phyloP scores from a whole-genome alignment of 2,329 filamentous ascomycete species.

The Colletotrichum sidae region DNA sequence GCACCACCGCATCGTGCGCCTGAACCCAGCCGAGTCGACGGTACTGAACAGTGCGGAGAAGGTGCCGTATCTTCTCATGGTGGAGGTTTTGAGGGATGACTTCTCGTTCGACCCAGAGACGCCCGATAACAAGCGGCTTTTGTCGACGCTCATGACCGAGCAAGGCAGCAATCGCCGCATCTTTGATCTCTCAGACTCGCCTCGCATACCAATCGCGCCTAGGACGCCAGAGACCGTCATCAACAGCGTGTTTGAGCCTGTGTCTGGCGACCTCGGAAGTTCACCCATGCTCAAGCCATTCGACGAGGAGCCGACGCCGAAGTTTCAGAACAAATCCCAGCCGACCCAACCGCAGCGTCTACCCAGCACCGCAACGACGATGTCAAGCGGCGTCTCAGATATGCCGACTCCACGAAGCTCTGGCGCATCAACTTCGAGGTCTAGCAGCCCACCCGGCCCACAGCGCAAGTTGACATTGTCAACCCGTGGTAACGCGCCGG shows the following conservation, averaged over 20 bases:
- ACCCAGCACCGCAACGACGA: constrained; percentile 67
- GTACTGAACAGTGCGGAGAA: constrained; percentile 89
- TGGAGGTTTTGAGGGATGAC: constrained; percentile 84
- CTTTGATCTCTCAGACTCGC: constrained; percentile 77
- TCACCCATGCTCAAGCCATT: constrained; percentile 74
- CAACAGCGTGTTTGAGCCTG: constrained; percentile 88
- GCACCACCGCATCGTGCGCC: constrained; percentile 84
- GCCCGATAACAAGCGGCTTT: constrained; percentile 76
- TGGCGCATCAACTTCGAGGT: constrained; percentile 74
- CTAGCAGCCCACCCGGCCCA: constrained; percentile 73
- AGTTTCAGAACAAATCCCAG: constrained; percentile 41
- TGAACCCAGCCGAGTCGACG: constrained; percentile 86
- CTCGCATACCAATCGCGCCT: constrained; percentile 59
- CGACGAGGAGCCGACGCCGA: constrained; percentile 53
- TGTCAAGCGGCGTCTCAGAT: constrained; percentile 67
- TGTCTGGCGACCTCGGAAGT: constrained; percentile 80
- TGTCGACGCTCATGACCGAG: constrained; percentile 68
- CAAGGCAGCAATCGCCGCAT: constrained; percentile 69
- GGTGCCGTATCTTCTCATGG: constrained; percentile 86
- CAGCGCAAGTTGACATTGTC: constrained; percentile 71
- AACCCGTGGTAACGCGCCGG: constrained; percentile 63
- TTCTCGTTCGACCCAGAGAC: constrained; percentile 85
- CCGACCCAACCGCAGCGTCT: constrained; percentile 61
- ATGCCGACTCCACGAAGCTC: constrained; percentile 76
- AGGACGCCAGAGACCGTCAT: constrained; percentile 57